Evolutionary conservation across 257 asterid species (phyloP), one percentile per base, ranked within the genome.

Genomic region (Solanum microdontum): DNA sequence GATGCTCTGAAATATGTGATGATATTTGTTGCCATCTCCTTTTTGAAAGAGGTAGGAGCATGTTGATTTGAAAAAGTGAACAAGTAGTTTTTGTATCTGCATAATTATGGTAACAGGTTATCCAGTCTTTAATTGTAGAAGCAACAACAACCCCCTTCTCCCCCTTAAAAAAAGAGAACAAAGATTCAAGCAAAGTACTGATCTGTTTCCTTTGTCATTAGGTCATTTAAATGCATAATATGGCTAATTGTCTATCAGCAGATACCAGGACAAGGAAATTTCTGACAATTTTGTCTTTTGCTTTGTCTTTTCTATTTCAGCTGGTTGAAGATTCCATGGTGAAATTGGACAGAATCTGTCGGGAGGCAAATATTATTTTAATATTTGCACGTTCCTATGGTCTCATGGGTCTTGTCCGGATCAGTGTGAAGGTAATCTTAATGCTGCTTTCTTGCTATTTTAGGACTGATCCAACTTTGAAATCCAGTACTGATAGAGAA

Each of bases 341-440:
- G 89, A 97, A 94, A 91, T 91, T 97, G 91, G 99, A 97, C 83
- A 93, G 88, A 89, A 97, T 96, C 79, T 96, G 99, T 51, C 95
- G 99, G 87, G 94, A 91, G 74, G 96, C 95, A 86, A 96, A 95
- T 92, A 93, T 95, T 91, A 89, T 91, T 88, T 89, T 97, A 91
- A 92, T 97, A 91, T 95, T 93, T 90, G 98, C 98, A 80, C 98
- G 99, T 84, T 97, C 99, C 86, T 96, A 96, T 91, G 99, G 99
- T 88, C 95, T 97, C 70, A 93, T 96, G 88, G 99, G 99, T 86
- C 89, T 94, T 88, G 96, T 94, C 36, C 96, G 99, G 89, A 95
- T 95, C 86, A 93, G 98, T 90, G 96, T 96, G 89, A 95, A 97
- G 98, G 99, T 97, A 92, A 55, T 87, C 7, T 82, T 30, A 30